Evolutionary conservation across 257 asterid genomes (phyloP).

Genomic region (Solanum habrochaites): DNA sequence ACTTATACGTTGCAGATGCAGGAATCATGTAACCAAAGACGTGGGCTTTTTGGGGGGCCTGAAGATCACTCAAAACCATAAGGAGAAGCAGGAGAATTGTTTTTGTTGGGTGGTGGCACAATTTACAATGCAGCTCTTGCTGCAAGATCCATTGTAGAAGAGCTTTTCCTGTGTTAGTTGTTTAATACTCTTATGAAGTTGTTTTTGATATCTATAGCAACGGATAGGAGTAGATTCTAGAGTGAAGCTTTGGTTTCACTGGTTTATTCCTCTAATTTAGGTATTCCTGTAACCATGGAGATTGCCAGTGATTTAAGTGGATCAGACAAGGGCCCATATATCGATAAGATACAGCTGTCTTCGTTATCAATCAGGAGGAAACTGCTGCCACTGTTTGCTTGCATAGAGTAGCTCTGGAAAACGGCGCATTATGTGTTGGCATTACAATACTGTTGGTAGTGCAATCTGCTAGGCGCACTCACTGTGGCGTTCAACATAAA

Average conservation of each 20-base stretch:
- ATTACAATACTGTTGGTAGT: conserved; percentile 96
- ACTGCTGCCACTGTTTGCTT: conserved; percentile 91
- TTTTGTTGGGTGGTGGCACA: conserved; percentile 93
- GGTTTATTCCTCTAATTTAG: conserved; percentile 16
- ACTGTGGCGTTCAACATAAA: conserved; percentile 94
- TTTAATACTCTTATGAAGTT: not conserved
- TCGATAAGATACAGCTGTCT: conserved; percentile 90
- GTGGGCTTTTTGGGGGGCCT: conserved; percentile 92
- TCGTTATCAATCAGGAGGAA: conserved; percentile 97
- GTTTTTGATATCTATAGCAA: not conserved
- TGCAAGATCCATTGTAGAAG: conserved; percentile 86
- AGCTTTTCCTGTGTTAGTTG: conserved; percentile 80
- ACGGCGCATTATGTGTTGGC: conserved; percentile 94
- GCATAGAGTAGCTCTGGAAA: conserved; percentile 93
- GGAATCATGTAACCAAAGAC: conserved; percentile 80
- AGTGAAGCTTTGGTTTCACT: not conserved
- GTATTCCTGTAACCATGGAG: conserved; percentile 94
- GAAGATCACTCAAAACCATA: conserved; percentile 91
- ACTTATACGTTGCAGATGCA: conserved; percentile 85
- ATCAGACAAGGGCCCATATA: conserved; percentile 96
- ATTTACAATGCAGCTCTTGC: conserved; percentile 98
- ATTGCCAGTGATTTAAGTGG: conserved; percentile 95
- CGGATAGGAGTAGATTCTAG: not conserved
- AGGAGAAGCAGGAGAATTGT: conserved; percentile 94
- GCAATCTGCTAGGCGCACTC: conserved; percentile 96